These are phyloP conservation scores for Albifimbria verrucaria DNA, from an alignment of 2,329 filamentous ascomycete genomes.

Conservation along the genomic window DNA sequence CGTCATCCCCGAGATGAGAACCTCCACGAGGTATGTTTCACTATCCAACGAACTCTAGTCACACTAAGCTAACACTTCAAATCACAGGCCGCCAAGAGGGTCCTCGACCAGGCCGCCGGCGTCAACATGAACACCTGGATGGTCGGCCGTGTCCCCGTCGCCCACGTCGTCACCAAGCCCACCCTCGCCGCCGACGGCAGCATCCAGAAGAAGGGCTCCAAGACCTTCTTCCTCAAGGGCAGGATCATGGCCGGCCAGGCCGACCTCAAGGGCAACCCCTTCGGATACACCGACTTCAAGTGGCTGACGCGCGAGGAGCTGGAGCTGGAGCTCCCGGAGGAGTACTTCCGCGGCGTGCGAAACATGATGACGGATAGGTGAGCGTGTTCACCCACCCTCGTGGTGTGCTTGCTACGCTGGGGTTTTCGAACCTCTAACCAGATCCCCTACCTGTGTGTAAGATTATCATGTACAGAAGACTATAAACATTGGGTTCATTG, in stretches of 20 bases:
- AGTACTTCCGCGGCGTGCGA: conserved; percentile 72
- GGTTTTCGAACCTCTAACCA: conserved; percentile 5
- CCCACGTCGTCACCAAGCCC: conserved; percentile 65
- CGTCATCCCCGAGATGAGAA: conserved; percentile 67
- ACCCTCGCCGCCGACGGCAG: conserved; percentile 39
- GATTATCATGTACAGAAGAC: conserved; percentile 20
- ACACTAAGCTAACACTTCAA: conserved; percentile 12
- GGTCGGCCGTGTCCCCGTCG: conserved; percentile 84
- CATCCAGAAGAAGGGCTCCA: conserved; percentile 58
- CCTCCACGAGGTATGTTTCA: conserved; percentile 70
- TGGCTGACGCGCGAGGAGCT: conserved; percentile 94
- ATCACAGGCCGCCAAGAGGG: conserved; percentile 72
- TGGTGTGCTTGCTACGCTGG: no score
- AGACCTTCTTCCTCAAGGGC: conserved; percentile 94
- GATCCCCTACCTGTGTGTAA: conserved; percentile 20
- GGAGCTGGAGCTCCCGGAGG: conserved; percentile 56
- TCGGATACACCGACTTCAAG: conserved; percentile 77
- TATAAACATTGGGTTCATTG: not conserved
- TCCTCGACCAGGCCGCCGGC: conserved; percentile 74
- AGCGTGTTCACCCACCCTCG: conserved; percentile 6
- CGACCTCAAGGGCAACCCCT: conserved; percentile 67
- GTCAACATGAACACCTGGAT: conserved; percentile 99
- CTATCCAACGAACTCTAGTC: not conserved
- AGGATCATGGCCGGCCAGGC: conserved; percentile 97
- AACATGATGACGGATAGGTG: conserved; percentile 83